Conservation (phyloP, 805 yeast genomes). For the Dipodascopsis uninucleata region DNA sequence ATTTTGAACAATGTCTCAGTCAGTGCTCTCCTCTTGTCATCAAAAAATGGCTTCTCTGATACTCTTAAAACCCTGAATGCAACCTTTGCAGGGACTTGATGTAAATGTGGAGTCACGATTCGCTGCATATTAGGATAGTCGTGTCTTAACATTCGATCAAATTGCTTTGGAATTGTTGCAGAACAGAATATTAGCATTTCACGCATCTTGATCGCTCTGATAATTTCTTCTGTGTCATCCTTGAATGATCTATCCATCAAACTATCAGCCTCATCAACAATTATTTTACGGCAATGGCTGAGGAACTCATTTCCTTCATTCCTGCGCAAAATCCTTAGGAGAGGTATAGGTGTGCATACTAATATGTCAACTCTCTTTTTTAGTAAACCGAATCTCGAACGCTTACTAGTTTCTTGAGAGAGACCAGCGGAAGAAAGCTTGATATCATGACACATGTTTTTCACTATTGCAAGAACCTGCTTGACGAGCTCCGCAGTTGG, state of each 20-base stretch:
- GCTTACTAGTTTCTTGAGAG: conserved; percentile 17
- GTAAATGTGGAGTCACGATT: conserved; percentile 76
- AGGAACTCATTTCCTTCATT: conserved; percentile 37
- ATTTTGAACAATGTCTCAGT: conserved; percentile 88
- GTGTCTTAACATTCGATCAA: conserved; percentile 56
- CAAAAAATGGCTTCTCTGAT: conserved; percentile 71
- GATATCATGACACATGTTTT: conserved; percentile 25
- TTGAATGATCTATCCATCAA: conserved; percentile 77
- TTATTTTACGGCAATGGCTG: conserved; percentile 41
- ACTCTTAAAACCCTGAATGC: conserved; percentile 75
- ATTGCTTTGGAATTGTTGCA: conserved; percentile 83
- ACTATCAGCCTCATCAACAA: conserved; percentile 93
- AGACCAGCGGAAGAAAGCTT: conserved; percentile 33
- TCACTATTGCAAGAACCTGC: conserved; percentile 58
- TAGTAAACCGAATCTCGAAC: conserved; percentile 28
- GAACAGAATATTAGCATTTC: conserved; percentile 72
- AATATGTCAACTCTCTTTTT: conserved; percentile 63
- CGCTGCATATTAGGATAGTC: conserved; percentile 64
- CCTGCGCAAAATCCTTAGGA: conserved; percentile 34
- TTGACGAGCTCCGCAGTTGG: conserved; percentile 88
- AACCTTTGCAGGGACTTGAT: conserved; percentile 73
- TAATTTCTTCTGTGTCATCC: conserved; percentile 48
- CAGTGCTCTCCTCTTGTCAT: conserved; percentile 76
- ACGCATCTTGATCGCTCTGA: conserved; percentile 40
- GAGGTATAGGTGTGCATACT: conserved; percentile 68